phyloP scores from a whole-genome alignment of 192 early-diverging fungal species.

The Coemansia sp. region DNA sequence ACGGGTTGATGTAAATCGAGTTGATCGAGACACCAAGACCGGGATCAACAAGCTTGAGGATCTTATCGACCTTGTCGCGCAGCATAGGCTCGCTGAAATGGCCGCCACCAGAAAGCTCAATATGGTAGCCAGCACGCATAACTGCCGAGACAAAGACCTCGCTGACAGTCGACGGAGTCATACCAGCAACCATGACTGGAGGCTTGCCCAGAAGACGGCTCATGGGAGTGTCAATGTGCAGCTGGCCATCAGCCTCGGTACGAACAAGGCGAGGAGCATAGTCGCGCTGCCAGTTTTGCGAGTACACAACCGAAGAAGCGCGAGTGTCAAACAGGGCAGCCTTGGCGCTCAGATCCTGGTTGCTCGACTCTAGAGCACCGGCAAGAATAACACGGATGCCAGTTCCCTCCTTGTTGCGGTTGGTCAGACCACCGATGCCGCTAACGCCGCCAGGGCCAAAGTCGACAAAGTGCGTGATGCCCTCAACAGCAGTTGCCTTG shows the following conservation, averaged over 20 bases:
- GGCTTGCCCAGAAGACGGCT: conserved; percentile 79
- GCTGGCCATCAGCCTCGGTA: conserved; percentile 51
- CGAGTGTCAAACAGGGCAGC: conserved; percentile 78
- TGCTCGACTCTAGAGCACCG: conserved; percentile 42
- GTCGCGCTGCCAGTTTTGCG: conserved; percentile 83
- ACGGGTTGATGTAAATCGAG: conserved; percentile 85
- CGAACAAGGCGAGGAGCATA: conserved; percentile 83
- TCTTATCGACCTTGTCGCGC: conserved; percentile 74
- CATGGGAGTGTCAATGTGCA: conserved; percentile 85
- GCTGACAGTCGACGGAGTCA: conserved; percentile 81
- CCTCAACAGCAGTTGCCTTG: conserved; percentile 58
- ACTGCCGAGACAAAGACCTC: conserved; percentile 77
- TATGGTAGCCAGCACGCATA: conserved; percentile 86
- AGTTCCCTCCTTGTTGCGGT: conserved; percentile 91
- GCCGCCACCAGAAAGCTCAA: conserved; percentile 81
- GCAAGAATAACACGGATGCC: conserved; percentile 64
- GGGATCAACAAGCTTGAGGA: conserved; percentile 71
- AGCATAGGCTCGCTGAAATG: conserved; percentile 83
- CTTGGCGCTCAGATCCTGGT: conserved; percentile 74
- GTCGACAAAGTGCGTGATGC: conserved; percentile 85
- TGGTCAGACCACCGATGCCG: conserved; percentile 85
- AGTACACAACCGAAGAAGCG: conserved; percentile 70
- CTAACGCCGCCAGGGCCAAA: conserved; percentile 89
- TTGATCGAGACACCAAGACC: conserved; percentile 89
- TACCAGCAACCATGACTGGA: conserved; percentile 73